Base-by-base conservation (phyloP, 306 rosid species). In the Elaeagnus macrophylla region DNA sequence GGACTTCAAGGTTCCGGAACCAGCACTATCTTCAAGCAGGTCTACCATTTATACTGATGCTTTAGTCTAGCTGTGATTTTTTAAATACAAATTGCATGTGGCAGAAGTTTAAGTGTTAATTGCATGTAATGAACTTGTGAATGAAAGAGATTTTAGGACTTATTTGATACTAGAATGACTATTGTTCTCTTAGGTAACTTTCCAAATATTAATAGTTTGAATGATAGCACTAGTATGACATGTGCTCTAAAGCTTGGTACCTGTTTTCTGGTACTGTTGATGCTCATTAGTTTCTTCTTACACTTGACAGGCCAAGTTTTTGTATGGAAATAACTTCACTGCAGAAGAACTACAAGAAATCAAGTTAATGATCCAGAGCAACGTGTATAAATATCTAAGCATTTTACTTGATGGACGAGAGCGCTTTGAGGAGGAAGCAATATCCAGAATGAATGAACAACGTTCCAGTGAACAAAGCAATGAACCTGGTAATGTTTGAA, bases 1-100 rank as follows among this genome's bases (percentile, higher is more conserved):
- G 96, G 96, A 44, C 62, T 79, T 76, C 94, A 88, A 67, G 88
- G 94, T 62, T 81, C 90, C 72, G 96, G 96, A 73, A 81, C 94
- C 44, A 79, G 90, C 80, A 79, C 96, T 54, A 67, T 88, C 69
- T 88, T 88, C 72, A 88, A 88, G 75, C 96, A 88, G 96, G 96
- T 61, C 45, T 43, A 40, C 37, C 6, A 19, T 63, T 57, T 42
- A 66, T 51, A 40, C 64, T 9, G 19, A 45, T 50, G 65, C 57
- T 64, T 76, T 61, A 43, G 37, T 42, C 11, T 5, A 45, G 49
- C 49, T 45, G 10, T 14, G 17, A 14, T 45, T 25, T 25, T 25
- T 25, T 25, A 25, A 25, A 25, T 1, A 25, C 32, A 25, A 25
- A 25, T 5, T 20, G 32, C 32, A 20, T 4, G 32, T 4, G 2